A percentile compares a stretch with the other conserved stretches of the same genome.
Conservation (phyloP, 2,329 filamentous ascomycete genomes). For the Cadophora gregata region DNA sequence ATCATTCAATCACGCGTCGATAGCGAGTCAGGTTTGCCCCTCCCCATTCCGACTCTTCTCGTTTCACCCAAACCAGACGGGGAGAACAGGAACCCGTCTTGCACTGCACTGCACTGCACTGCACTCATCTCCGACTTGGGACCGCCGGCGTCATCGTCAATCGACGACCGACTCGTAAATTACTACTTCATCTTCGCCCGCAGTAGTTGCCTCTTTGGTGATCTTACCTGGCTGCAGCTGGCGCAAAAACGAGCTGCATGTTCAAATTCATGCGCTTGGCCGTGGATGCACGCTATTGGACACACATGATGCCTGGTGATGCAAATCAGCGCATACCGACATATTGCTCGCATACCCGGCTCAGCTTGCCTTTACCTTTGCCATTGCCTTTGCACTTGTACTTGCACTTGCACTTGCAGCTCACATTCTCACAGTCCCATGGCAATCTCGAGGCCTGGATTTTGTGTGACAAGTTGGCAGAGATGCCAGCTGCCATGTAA, state of each 20-base stretch:
- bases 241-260: conserved; percentile 35
- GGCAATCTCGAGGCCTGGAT: conserved; percentile 12
- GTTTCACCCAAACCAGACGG: conserved; percentile 26
- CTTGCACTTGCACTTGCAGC: too few relatives aligned
- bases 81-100: background rate
- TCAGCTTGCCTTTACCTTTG: conserved; percentile 18
- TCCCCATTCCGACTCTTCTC: conserved; percentile 28
- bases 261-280: conserved; percentile 40
- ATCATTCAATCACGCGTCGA: conserved; percentile 23
- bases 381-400: too few relatives aligned
- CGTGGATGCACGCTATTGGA: conserved; percentile 11
- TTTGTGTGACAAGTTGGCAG: conserved; percentile 15
- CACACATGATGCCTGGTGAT: conserved; percentile 26
- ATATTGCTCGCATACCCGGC: conserved; percentile 27
- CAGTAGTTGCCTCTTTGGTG: conserved; percentile 22
- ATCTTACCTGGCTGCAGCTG: conserved; percentile 26
- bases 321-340: conserved; percentile 32
- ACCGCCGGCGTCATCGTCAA: conserved; percentile 24
- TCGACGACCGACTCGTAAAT: conserved; percentile 24
- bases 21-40: conserved; percentile 29
- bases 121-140: conserved; percentile 5
- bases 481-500: conserved; percentile 15
- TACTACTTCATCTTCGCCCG: conserved; percentile 12
- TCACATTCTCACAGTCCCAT: conserved; percentile 10
- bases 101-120: too few relatives aligned